These are phyloP conservation scores for Cordia subcordata DNA, from an alignment of 257 asterid species.

Conservation along the genomic window DNA sequence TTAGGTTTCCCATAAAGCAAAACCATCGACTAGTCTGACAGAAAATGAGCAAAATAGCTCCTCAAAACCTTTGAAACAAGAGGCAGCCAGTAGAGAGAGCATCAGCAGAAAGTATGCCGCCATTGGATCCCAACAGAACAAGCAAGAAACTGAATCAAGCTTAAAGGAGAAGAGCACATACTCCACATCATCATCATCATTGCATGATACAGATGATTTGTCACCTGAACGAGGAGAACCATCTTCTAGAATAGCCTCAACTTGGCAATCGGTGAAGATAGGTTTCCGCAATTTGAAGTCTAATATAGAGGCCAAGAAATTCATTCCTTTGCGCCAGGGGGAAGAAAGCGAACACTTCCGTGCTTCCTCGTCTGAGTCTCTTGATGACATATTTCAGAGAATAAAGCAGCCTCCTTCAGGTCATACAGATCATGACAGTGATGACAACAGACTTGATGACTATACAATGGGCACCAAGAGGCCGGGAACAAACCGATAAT, in stretches of 20 bases:
- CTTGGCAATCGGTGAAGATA: conserved; percentile 61
- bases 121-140: conserved; percentile 25
- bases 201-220: conserved; percentile 12
- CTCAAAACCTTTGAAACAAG: conserved; percentile 20
- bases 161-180: conserved; percentile 18
- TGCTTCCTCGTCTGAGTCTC: conserved; percentile 46
- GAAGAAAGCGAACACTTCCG: conserved; percentile 28
- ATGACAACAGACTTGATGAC: conserved; percentile 21
- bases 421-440: conserved; percentile 20
- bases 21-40: conserved; percentile 22
- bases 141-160: conserved; percentile 18
- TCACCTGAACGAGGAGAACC: conserved; percentile 19
- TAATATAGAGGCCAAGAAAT: conserved; percentile 44
- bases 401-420: conserved; percentile 35
- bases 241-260: conserved; percentile 35
- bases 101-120: conserved; percentile 22
- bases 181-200: conserved; percentile 5
- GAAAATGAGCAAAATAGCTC: conserved; percentile 32
- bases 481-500: conserved; percentile 22
- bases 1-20: conserved; percentile 32
- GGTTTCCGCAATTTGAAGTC: conserved; percentile 52
- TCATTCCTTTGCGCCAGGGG: conserved; percentile 42
- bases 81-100: conserved; percentile 19
- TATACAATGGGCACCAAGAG: conserved; percentile 15
- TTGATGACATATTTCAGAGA: conserved; percentile 59